phyloP scores from a whole-genome alignment of 1,284 basidiomycete genomes.

The Melampsora americana region DNA sequence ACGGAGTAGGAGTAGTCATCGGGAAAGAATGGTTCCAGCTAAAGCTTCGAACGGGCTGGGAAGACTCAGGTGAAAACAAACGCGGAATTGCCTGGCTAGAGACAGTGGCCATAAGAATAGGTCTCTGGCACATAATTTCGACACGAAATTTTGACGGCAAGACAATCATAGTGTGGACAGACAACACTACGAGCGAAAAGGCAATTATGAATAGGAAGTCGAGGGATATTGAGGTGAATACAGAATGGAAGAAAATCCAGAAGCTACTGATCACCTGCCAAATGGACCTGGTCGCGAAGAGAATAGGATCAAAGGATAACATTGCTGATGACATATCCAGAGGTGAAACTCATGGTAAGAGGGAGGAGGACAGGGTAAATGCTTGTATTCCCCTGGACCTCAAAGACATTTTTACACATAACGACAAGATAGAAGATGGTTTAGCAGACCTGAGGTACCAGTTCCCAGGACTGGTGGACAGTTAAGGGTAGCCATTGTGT shows the following conservation, averaged over 20 bases:
- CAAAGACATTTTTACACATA: no score
- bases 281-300: background rate
- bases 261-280: background rate
- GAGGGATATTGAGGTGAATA: no score
- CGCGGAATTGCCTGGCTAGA: slow-evolving; percentile 5
- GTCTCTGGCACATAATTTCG: background rate
- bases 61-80: background rate
- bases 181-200: no score
- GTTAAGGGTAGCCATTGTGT: no score
- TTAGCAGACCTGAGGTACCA: background rate
- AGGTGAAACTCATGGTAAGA: background rate
- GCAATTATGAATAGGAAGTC: no score
- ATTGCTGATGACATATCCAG: background rate
- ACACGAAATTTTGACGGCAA: background rate
- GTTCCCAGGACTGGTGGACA: background rate
- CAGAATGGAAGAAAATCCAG: no score
- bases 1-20: background rate
- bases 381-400: no score
- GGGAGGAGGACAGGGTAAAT: background rate
- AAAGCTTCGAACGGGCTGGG: background rate
- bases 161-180: background rate
- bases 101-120: slow-evolving; percentile 4
- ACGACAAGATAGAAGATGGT: background rate
- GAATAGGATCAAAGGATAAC: slow-evolving; percentile 3
- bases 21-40: background rate